Evolutionary conservation across 805 yeast species (phyloP).

Genomic region (Saturnispora silvae): DNA sequence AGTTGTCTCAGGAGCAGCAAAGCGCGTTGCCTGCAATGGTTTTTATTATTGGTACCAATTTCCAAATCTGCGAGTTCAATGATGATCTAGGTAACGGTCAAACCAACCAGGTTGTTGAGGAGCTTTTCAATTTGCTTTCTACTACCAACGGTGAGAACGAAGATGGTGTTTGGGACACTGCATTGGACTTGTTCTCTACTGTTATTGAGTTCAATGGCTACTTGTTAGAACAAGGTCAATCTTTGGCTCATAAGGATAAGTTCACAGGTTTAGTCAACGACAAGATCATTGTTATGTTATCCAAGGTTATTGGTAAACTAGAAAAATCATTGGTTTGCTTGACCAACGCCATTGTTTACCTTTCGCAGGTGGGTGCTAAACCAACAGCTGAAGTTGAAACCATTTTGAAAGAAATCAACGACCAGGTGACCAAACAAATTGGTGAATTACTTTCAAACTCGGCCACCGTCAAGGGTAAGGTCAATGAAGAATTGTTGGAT

Average conservation of each 20-base stretch:
- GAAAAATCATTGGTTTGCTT: slow-evolving; percentile 53
- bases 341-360: slow-evolving; percentile 49
- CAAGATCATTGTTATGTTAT: slow-evolving; percentile 24
- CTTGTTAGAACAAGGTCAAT: slow-evolving; percentile 2
- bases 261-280: slow-evolving; percentile 19
- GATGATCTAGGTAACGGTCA: slow-evolving; percentile 12
- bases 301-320: slow-evolving; percentile 35
- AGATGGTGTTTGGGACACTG: slow-evolving; percentile 54
- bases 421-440: neutral
- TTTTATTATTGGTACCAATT: slow-evolving; percentile 22
- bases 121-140: slow-evolving; percentile 19
- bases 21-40: slow-evolving; percentile 13
- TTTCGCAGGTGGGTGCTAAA: slow-evolving; percentile 21
- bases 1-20: too few species aligned
- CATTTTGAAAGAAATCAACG: neutral
- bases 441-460: neutral
- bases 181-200: slow-evolving; percentile 69
- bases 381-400: slow-evolving; percentile 10
- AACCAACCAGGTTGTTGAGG: slow-evolving; percentile 12
- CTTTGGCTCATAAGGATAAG: neutral
- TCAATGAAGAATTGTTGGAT: slow-evolving; percentile 5
- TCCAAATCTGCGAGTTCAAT: slow-evolving; percentile 23
- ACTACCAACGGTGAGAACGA: slow-evolving; percentile 9
- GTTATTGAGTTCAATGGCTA: slow-evolving; percentile 44
- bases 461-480: neutral